Percentiles rank a stretch among this genome's conserved stretches.
phyloP scores from a whole-genome alignment of 23 red algal genomes.

The Gracilaria domingensis region DNA sequence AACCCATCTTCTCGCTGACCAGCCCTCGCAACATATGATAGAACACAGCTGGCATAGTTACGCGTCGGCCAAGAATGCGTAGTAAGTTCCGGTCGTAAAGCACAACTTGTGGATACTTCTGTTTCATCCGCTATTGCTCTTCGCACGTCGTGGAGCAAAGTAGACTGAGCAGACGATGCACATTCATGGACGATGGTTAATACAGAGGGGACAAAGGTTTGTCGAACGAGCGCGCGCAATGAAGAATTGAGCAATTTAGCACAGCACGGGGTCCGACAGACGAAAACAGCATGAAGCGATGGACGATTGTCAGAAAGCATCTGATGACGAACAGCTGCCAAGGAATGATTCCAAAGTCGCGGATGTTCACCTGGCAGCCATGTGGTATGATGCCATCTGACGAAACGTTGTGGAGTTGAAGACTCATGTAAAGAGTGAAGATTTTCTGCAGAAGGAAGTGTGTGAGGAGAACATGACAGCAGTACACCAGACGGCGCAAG shows the following conservation, averaged over 20 bases:
- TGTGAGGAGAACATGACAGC: neutral
- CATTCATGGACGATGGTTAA: conserved; percentile 59
- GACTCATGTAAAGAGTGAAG: neutral
- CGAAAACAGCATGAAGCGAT: conserved; percentile 47
- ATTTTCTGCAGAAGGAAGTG: neutral
- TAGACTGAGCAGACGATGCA: neutral
- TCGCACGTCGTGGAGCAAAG: conserved; percentile 39
- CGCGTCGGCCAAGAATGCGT: conserved; percentile 12
- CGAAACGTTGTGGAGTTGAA: neutral
- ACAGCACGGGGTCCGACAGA: conserved; percentile 55
- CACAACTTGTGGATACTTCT: conserved; percentile 17
- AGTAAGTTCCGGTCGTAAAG: conserved; percentile 16
- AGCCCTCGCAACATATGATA: conserved; percentile 15
- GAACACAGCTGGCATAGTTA: neutral
- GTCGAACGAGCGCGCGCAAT: conserved; percentile 19
- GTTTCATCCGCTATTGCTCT: conserved; percentile 4
- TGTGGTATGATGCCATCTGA: neutral
- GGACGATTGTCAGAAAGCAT: neutral
- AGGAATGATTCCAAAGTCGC: conserved; percentile 6
- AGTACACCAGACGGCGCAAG: conserved; percentile 1
- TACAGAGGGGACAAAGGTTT: conserved; percentile 46
- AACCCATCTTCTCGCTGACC: conserved; percentile 18
- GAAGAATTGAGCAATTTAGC: neutral
- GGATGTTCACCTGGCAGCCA: neutral
- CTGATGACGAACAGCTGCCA: neutral